Base-by-base conservation (phyloP, 2,329 filamentous ascomycete genomes). In the Sphaerulina populicola region DNA sequence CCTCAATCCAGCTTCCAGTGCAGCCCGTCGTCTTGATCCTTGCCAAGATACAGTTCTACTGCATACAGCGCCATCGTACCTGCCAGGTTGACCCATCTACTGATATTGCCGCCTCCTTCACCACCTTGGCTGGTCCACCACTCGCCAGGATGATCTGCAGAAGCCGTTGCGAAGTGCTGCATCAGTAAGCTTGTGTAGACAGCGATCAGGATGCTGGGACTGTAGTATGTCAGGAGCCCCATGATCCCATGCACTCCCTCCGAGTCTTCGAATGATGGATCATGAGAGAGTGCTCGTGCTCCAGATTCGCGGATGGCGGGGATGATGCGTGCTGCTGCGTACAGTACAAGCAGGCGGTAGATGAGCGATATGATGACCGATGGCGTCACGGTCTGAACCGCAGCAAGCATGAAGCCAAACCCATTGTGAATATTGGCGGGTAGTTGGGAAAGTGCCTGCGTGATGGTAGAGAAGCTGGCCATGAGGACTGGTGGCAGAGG, bases 401-500 rank as follows among this genome's bases (percentile, higher is more conserved):
- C 93, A 9, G 91, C 90, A 52, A 90, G 83, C 59, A 96, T 80
- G 63, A 97, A 88, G 57, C 83, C 87, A 63, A 94, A 84, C 0
- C 83, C 85, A 0, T 88, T 90, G 68, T 87, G 86, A 3, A 94
- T 82, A 27, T 86, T 89, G 2, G 80, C 84, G 2, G 88, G 91
- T n/a, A 95, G 75, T 3, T 83, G 85, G 50, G 87, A 86, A 35
- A 97, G 74, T 42, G 90, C 80, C 61, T 94, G 87, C 42, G 96
- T 75, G 39, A 97, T 74, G 0, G 91, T 96, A 23, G 89, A 91
- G 70, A 96, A 97, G 6, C 90, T 96, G 4, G 91, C 93, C 91
- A 97, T 97, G 68, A 98, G 91, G 58, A 97, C 89, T 0, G 93
- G 93, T 11, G 93, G 93, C 39, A 98, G 77, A n/a, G 93, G 93